Base-by-base conservation (phyloP, 2,329 filamentous ascomycete species). In the Biscogniauxia sp. region DNA sequence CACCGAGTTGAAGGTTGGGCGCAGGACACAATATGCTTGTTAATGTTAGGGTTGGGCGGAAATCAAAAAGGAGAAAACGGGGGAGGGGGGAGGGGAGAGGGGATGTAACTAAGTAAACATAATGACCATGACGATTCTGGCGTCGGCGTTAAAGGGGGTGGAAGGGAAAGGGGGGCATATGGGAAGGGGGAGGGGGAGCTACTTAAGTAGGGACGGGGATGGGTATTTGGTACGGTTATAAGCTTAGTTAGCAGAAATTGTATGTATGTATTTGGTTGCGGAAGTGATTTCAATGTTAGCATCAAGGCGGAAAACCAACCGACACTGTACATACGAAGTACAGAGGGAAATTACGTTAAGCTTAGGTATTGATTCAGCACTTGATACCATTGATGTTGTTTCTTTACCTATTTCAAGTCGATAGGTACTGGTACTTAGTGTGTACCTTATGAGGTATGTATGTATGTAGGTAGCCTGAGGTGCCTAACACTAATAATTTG, bases 11-110 rank as follows among this genome's bases (percentile, higher is more conserved):
- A 17, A 53, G 15, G 50, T 51, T 15, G 51, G 19, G 7, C 20
- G 37, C 13, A 28, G 55, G 59, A 45, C 61, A 52, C 19, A 20
- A 17, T 53, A 60, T 32, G 28, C 56, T 55, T 51, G n/a, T 20
- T 25, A 23, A 26, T 13, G 11, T 20, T 20, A 7, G 50, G 5
- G 23, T 11, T 26, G 52, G 19, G 11, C 23, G 19, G 28, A 32
- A 2, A 7, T 13, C 7, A 32, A 32, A 32, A 32, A 32, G 23
- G 23, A 23, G 23, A 23, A 23, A n/a, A n/a, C n/a, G n/a, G n/a
- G n/a, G n/a, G n/a, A 28, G 26, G 26, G 28, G 28, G 28, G 28
- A 7, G 11, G 11, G 6, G 50, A 9, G 19, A 2, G 50, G 5
- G 5, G 2, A 19, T 26, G 19, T 8, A 20, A 20, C 23, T 54